A percentile compares a stretch with the other conserved stretches of the same genome.
phyloP scores from a whole-genome alignment of 2,329 filamentous ascomycete species.

The Exophiala phaeomuriformis region DNA sequence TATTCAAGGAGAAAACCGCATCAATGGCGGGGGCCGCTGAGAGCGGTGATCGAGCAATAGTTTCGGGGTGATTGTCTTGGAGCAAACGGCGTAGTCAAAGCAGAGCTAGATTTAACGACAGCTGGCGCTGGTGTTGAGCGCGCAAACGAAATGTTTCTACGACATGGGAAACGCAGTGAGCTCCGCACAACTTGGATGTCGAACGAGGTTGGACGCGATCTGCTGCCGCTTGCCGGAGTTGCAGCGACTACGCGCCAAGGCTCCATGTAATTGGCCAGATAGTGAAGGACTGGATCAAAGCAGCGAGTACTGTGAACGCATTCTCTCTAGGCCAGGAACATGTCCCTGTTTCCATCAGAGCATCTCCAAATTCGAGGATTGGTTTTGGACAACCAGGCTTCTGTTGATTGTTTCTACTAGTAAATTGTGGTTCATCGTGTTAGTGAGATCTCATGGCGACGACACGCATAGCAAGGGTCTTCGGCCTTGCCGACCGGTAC shows the following conservation, averaged over 20 bases:
- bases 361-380: not conserved
- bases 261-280: not conserved
- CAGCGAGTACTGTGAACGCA: not conserved
- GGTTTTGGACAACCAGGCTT: too few relatives aligned
- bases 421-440: not conserved
- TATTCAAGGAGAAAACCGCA: conserved; percentile 9
- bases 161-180: not conserved
- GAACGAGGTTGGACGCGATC: not conserved
- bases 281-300: not conserved
- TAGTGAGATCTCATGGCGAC: conserved; percentile 7
- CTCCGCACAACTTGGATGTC: not conserved
- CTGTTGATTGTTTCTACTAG: too few relatives aligned
- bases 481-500: not conserved
- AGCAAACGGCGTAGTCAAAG: too few relatives aligned
- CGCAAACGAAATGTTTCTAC: not conserved
- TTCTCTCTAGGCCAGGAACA: not conserved
- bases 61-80: too few relatives aligned
- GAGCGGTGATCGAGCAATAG: not conserved
- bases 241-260: not conserved
- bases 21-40: conserved; percentile 4
- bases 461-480: not conserved
- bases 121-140: not conserved
- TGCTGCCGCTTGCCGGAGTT: not conserved
- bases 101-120: not conserved
- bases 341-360: not conserved